Percentiles rank a stretch among this genome's conserved stretches.
Evolutionary conservation across 192 early-diverging fungal genomes (phyloP).

Genomic region (Coemansia furcata): DNA sequence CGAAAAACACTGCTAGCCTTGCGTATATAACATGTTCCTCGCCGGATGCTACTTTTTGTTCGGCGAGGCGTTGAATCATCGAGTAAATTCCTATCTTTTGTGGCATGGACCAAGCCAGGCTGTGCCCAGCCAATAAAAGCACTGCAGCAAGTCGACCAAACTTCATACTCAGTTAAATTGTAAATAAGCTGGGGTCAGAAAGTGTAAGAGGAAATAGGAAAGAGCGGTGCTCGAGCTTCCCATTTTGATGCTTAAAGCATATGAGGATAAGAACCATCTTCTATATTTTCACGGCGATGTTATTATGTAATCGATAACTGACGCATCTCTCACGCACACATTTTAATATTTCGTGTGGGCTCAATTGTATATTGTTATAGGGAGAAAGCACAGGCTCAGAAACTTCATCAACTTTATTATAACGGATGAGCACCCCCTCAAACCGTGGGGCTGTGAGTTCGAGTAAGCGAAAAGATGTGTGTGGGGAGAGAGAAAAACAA

Average conservation of each 20-base stretch:
- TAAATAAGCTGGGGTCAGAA: neutral
- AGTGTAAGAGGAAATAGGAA: neutral
- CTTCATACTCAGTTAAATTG: neutral
- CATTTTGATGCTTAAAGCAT: neutral
- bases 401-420: neutral
- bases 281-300: neutral
- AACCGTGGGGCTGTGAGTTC: neutral
- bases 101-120: constrained; percentile 23
- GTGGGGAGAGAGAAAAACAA: neutral
- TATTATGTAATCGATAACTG: neutral
- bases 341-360: neutral
- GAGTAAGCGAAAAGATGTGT: neutral
- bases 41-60: constrained; percentile 13
- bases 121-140: constrained; percentile 12
- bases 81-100: constrained; percentile 42
- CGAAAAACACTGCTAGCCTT: constrained; percentile 33
- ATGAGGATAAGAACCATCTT: neutral
- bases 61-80: constrained; percentile 33
- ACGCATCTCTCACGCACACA: neutral
- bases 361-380: neutral
- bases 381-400: neutral
- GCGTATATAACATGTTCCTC: constrained; percentile 36
- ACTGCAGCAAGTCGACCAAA: neutral
- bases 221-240: neutral
- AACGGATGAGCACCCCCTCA: neutral